phyloP scores from a whole-genome alignment of 768 basidiomycete species.

The Podaxis mareebaensis region DNA sequence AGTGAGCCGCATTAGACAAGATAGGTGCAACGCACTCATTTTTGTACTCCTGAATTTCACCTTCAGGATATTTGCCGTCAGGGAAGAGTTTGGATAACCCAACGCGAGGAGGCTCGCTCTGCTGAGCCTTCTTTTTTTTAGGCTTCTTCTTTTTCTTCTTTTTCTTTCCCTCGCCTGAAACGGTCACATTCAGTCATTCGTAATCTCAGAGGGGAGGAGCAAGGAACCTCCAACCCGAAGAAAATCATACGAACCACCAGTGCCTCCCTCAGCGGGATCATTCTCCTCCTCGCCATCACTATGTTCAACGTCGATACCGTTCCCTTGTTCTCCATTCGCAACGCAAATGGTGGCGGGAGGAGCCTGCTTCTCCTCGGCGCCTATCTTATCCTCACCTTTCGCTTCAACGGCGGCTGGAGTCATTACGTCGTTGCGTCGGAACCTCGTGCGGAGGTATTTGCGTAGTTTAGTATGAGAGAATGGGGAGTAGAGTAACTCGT shows the following conservation, averaged over 20 bases:
- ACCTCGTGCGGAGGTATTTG: neutral
- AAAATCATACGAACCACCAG: constrained; percentile 18
- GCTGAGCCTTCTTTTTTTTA: constrained; percentile 79
- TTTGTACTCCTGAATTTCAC: constrained; percentile 88
- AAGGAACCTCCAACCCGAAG: neutral
- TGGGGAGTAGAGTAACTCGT: neutral
- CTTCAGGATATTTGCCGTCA: constrained; percentile 85
- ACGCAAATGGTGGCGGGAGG: neutral
- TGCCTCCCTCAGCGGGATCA: constrained; percentile 24
- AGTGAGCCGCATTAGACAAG: neutral
- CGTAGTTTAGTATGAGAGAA: neutral
- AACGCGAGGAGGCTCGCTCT: constrained; percentile 90
- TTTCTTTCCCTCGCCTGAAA: constrained; percentile 58
- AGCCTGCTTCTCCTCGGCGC: constrained; percentile 1
- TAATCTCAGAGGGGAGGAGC: neutral
- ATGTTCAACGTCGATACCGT: constrained; percentile 20
- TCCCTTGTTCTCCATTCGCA: constrained; percentile 1
- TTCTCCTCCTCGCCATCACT: constrained; percentile 23
- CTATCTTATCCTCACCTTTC: neutral
- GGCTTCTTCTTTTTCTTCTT: constrained; percentile 96
- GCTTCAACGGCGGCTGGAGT: neutral
- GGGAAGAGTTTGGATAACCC: constrained; percentile 89
- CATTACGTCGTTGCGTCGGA: neutral
- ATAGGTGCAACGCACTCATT: constrained; percentile 68
- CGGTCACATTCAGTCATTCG: neutral